Percentiles rank a stretch among this genome's conserved stretches.
Conservation (phyloP, 352 stramenopile species). For the Ophiocytium majus region DNA sequence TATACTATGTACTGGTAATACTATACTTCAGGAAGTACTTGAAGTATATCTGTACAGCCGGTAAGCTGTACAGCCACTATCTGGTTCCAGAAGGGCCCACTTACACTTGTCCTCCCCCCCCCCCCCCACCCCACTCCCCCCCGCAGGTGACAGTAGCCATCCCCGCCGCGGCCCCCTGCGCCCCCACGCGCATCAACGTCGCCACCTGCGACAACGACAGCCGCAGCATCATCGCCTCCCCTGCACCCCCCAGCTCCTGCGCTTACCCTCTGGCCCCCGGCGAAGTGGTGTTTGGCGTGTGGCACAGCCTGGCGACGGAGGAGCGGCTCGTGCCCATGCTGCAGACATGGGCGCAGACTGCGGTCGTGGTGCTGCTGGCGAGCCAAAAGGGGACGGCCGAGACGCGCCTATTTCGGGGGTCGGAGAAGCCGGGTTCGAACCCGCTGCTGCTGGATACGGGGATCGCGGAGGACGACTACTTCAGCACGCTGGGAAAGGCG, state of each 20-base stretch:
- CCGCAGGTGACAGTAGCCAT: neutral
- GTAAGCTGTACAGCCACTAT: neutral
- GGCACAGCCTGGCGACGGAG: constrained; percentile 51
- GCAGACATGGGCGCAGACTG: constrained; percentile 33
- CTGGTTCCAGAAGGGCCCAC: neutral
- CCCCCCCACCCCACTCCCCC: neutral
- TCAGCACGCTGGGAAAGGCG: constrained; percentile 54
- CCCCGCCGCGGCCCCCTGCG: neutral
- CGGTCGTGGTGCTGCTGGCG: constrained; percentile 36
- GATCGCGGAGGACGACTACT: constrained; percentile 52
- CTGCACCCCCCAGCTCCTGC: constrained; percentile 16
- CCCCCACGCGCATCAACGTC: neutral
- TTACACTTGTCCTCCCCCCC: neutral
- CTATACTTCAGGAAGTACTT: too few species aligned
- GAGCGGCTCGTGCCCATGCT: constrained; percentile 38
- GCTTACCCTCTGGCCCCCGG: constrained; percentile 18
- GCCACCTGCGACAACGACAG: neutral
- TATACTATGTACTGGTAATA: too few species aligned
- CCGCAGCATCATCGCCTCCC: neutral
- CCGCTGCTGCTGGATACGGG: constrained; percentile 40
- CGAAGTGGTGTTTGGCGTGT: constrained; percentile 48
- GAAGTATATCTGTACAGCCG: neutral
- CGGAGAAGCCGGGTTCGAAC: neutral
- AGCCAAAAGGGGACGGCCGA: neutral
- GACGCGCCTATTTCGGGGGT: neutral